phyloP scores from a whole-genome alignment of 2,329 filamentous ascomycete species.

The Amesomyces nigricolor region DNA sequence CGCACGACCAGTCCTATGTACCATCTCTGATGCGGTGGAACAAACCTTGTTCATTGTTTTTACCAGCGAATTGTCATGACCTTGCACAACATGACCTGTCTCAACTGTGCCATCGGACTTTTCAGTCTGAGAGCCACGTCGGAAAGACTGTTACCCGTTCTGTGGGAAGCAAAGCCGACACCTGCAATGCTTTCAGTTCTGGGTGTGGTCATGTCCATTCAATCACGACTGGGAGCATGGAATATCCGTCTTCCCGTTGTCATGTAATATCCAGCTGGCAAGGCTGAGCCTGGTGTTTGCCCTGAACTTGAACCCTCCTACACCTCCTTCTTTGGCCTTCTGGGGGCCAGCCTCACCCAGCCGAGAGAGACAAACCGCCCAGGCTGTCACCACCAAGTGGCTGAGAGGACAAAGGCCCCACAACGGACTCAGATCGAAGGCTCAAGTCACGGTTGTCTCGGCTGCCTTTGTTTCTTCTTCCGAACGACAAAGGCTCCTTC shows the following conservation, averaged over 20 bases:
- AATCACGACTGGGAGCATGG: neutral
- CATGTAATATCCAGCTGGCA: neutral
- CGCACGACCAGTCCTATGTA: neutral
- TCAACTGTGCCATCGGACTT: neutral
- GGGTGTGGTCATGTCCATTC: neutral
- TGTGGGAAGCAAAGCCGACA: neutral
- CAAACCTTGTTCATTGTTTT: neutral
- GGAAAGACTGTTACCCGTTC: neutral
- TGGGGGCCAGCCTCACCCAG: no score
- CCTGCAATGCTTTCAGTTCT: neutral
- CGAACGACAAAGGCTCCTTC: no score
- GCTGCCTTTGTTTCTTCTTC: no score
- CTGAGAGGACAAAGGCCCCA: no score
- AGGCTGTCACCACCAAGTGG: no score
- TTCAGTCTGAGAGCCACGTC: neutral
- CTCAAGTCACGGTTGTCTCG: no score
- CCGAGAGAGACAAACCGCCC: no score
- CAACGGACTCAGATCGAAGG: no score
- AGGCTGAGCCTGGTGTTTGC: neutral
- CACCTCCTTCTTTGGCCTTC: neutral
- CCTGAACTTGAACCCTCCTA: neutral
- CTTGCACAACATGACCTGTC: neutral
- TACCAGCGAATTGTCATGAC: neutral
- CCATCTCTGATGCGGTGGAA: slow-evolving; percentile 1
- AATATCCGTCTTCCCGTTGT: no score